A percentile compares a stretch with the other conserved stretches of the same genome.
Evolutionary conservation across 208 protist genomes (phyloP).

Genomic region (Crithidia bombi): DNA sequence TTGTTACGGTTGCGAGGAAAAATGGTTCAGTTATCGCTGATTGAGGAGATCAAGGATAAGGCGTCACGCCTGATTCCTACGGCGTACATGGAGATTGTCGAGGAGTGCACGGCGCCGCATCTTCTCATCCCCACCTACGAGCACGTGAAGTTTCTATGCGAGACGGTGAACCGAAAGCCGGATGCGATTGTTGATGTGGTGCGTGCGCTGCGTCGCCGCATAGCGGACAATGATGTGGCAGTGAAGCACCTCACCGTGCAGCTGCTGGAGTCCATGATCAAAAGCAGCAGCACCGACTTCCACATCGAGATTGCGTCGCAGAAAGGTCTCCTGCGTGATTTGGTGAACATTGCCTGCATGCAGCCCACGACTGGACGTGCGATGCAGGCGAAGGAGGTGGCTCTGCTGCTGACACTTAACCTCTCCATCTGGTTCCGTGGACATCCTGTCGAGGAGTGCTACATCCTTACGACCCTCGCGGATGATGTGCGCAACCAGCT

Average conservation of each 20-base stretch:
- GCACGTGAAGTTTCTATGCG: slow-evolving; percentile 74
- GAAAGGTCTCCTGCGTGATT: slow-evolving; percentile 80
- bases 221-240: slow-evolving; percentile 61
- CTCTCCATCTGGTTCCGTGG: slow-evolving; percentile 85
- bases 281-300: slow-evolving; percentile 58
- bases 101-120: slow-evolving; percentile 73
- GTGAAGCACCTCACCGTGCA: slow-evolving; percentile 75
- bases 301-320: slow-evolving; percentile 73
- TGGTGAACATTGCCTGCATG: slow-evolving; percentile 65
- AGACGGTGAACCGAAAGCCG: slow-evolving; percentile 58
- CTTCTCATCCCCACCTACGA: slow-evolving; percentile 63
- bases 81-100: slow-evolving; percentile 79
- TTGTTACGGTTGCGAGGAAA: background rate
- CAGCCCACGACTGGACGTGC: slow-evolving; percentile 54
- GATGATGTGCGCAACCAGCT: slow-evolving; percentile 62
- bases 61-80: slow-evolving; percentile 74
- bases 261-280: slow-evolving; percentile 72
- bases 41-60: slow-evolving; percentile 80
- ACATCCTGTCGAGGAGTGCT: slow-evolving; percentile 61
- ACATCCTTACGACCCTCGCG: slow-evolving; percentile 69
- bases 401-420: slow-evolving; percentile 77
- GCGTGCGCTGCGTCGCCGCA: slow-evolving; percentile 76
- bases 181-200: slow-evolving; percentile 73
- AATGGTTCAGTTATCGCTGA: slow-evolving; percentile 78
- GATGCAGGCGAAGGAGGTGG: slow-evolving; percentile 60